phyloP scores from a whole-genome alignment of 176 grass and related monocot genomes.

The Rhynchospora breviuscula region DNA sequence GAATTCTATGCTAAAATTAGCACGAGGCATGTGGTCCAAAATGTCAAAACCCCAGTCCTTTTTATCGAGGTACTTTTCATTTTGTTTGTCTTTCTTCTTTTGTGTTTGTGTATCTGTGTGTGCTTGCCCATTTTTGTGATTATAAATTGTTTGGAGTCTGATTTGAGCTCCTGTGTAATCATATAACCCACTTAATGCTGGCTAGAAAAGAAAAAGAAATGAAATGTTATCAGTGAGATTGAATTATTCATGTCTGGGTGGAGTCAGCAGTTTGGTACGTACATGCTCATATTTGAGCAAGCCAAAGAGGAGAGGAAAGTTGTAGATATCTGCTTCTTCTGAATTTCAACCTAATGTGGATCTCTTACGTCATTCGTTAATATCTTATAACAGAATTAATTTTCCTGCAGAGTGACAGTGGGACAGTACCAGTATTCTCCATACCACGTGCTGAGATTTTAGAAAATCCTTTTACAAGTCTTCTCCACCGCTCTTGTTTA shows the following conservation, averaged over 20 bases:
- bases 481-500: slow-evolving; percentile 68
- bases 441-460: slow-evolving; percentile 75
- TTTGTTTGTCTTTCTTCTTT: slow-evolving; percentile 4
- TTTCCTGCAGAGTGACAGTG: slow-evolving; percentile 71
- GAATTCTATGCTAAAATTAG: slow-evolving; percentile 70
- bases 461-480: slow-evolving; percentile 97
- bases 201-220: background rate
- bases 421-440: slow-evolving; percentile 70
- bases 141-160: background rate
- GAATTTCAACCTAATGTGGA: background rate
- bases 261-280: background rate
- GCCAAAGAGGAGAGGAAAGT: background rate
- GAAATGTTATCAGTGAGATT: background rate
- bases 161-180: slow-evolving; percentile 14
- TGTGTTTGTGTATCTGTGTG: background rate
- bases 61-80: slow-evolving; percentile 66
- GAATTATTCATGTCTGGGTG: background rate
- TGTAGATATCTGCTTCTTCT: background rate
- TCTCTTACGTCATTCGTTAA: background rate
- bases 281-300: background rate
- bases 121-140: background rate
- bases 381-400: slow-evolving; percentile 4
- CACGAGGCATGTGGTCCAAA: slow-evolving; percentile 39
- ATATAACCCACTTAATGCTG: background rate
- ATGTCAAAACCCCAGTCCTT: slow-evolving; percentile 69